These are phyloP conservation scores for Penicillium sp. DNA, from an alignment of 2,329 filamentous ascomycete genomes.

Conservation along the genomic window DNA sequence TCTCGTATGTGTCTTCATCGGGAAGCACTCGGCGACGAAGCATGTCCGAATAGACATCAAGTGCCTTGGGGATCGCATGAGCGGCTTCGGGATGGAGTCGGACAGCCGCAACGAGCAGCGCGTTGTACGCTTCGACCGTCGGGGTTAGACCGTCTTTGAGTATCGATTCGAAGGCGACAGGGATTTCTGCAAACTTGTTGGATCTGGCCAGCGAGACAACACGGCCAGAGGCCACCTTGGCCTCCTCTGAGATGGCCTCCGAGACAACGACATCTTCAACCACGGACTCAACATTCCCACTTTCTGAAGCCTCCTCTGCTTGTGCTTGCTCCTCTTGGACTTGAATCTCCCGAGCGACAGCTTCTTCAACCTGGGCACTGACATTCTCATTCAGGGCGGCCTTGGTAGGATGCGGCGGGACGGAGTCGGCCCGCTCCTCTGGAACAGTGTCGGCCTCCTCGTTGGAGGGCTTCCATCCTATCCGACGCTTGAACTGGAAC, in stretches of 20 bases:
- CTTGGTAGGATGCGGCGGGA: constrained; percentile 56
- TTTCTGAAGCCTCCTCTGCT: constrained; percentile 35
- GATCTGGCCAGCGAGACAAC: constrained; percentile 66
- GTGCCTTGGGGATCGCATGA: constrained; percentile 80
- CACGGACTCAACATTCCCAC: constrained; percentile 25
- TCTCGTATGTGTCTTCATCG: constrained; percentile 79
- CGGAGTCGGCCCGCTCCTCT: constrained; percentile 22
- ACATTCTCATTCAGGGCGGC: constrained; percentile 45
- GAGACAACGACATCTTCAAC: constrained; percentile 38
- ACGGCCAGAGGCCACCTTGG: constrained; percentile 68
- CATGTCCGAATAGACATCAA: constrained; percentile 97
- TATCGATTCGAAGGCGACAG: constrained; percentile 84
- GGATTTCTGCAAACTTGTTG: constrained; percentile 78
- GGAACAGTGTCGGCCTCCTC: constrained; percentile 35
- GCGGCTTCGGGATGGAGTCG: constrained; percentile 71
- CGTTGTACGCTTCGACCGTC: constrained; percentile 83
- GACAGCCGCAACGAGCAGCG: constrained; percentile 76
- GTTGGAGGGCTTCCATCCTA: constrained; percentile 70
- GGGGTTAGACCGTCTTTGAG: constrained; percentile 75
- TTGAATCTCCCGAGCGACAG: constrained; percentile 71
- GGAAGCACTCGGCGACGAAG: constrained; percentile 74
- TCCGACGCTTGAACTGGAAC: constrained; percentile 79
- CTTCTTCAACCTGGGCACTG: constrained; percentile 76
- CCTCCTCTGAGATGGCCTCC: constrained; percentile 53
- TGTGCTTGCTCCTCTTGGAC: constrained; percentile 50